Evolutionary conservation across 2,329 filamentous ascomycete genomes (phyloP).

Genomic region (Dryadomyces sulphureus): DNA sequence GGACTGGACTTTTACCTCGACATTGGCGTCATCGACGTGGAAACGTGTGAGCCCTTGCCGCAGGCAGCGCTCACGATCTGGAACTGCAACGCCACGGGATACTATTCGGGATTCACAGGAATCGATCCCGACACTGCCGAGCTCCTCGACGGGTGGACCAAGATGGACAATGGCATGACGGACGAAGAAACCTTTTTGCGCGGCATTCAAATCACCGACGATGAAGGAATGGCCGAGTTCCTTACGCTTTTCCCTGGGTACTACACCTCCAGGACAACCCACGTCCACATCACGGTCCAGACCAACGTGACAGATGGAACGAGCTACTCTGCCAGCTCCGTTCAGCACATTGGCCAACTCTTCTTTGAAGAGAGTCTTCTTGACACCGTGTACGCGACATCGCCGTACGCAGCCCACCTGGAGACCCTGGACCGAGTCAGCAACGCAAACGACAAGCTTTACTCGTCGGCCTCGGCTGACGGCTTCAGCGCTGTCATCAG

Average conservation of each 20-base stretch:
- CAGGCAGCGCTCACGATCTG: conserved; percentile 27
- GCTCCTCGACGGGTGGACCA: conserved; percentile 16
- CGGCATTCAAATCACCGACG: conserved; percentile 29
- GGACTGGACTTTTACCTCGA: conserved; percentile 27
- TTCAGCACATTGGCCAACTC: conserved; percentile 47
- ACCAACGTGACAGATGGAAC: conserved; percentile 18
- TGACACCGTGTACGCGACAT: conserved; percentile 28
- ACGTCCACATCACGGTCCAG: conserved; percentile 29
- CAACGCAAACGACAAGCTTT: conserved; percentile 15
- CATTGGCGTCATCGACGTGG: conserved; percentile 29
- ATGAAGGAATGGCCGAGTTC: conserved; percentile 31
- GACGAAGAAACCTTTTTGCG: conserved; percentile 28
- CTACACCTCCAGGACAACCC: conserved; percentile 23
- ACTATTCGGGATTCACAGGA: conserved; percentile 25
- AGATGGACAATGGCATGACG: conserved; percentile 20
- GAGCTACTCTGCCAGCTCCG: conserved; percentile 25
- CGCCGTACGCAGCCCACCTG: conserved; percentile 32
- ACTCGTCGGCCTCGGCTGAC: conserved; percentile 4
- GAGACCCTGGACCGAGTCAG: conserved; percentile 22
- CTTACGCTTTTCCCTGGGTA: conserved; percentile 31
- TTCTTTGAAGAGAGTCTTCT: conserved; percentile 50
- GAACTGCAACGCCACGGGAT: conserved; percentile 31
- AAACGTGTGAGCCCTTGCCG: conserved; percentile 24
- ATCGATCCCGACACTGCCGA: neutral
- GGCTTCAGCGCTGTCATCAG: conserved; percentile 30